Evolutionary conservation across 805 yeast genomes (phyloP).

Genomic region (Candida oleophila): DNA sequence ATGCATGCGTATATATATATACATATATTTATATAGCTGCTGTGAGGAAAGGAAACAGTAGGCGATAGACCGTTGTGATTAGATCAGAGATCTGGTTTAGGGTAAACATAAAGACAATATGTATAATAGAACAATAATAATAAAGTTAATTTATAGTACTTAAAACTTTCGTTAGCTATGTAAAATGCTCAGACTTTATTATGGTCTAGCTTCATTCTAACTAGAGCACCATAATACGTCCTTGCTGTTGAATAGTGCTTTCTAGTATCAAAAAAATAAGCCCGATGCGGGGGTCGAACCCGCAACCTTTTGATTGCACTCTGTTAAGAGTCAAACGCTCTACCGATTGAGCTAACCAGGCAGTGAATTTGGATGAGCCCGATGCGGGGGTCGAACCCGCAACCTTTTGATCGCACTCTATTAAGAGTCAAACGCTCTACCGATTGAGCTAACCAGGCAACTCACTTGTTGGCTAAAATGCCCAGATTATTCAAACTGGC

Average conservation of each 20-base stretch:
- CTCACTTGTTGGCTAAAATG: background rate
- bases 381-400: slow-evolving; percentile 36
- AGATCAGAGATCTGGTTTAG: no score
- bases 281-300: slow-evolving; percentile 6
- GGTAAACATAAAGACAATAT: no score
- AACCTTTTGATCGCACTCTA: slow-evolving; percentile 27
- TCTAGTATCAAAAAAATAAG: background rate
- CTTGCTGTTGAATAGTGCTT: background rate
- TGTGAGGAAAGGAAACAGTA: no score
- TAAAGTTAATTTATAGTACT: no score
- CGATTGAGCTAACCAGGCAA: slow-evolving; percentile 34
- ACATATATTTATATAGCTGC: no score
- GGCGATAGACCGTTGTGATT: no score
- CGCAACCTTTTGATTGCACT: slow-evolving; percentile 3
- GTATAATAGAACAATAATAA: background rate
- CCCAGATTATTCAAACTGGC: no score
- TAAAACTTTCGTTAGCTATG: no score
- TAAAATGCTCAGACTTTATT: no score
- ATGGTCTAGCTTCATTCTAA: no score
- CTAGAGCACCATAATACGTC: no score
- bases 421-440: slow-evolving; percentile 34
- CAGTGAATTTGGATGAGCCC: slow-evolving; percentile 15
- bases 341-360: slow-evolving; percentile 5
- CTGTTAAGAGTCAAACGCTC: slow-evolving; percentile 3
- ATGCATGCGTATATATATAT: no score